These are phyloP conservation scores for Lepiota venenata DNA, from an alignment of 768 basidiomycete species.

Conservation along the genomic window DNA sequence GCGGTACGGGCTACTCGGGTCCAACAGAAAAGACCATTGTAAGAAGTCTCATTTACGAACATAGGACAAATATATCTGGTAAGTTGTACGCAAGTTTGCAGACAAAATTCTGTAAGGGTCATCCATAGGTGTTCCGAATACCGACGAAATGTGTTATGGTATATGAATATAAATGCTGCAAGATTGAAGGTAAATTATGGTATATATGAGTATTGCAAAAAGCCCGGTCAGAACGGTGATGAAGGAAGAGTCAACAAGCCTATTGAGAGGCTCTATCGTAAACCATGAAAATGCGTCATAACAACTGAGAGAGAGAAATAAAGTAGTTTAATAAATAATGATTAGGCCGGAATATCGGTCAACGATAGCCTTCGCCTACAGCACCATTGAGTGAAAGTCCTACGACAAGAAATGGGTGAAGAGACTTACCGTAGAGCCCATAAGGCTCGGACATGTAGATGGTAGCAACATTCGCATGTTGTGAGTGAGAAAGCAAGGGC, in stretches of 20 bases:
- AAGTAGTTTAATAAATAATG: neutral
- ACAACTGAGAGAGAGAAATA: neutral
- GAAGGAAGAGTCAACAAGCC: neutral
- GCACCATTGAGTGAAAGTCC: neutral
- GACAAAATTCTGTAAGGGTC: slow-evolving; percentile 15
- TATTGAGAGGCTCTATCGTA: neutral
- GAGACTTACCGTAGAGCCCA: slow-evolving; percentile 22
- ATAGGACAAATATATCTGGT: too few relatives aligned
- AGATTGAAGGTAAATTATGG: slow-evolving; percentile 5
- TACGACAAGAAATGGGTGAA: neutral
- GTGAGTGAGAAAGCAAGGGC: slow-evolving; percentile 5
- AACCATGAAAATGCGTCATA: neutral
- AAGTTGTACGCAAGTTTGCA: too few relatives aligned
- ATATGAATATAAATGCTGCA: neutral
- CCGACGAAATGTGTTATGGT: neutral
- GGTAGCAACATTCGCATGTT: neutral
- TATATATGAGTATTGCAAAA: slow-evolving; percentile 21
- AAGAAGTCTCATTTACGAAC: too few relatives aligned
- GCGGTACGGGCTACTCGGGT: too few relatives aligned
- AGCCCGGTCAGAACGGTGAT: slow-evolving; percentile 4
- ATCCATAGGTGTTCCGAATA: slow-evolving; percentile 14
- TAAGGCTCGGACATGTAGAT: slow-evolving; percentile 25
- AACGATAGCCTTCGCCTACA: neutral
- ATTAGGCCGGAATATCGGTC: neutral
- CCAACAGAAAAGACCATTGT: too few relatives aligned